phyloP scores from a whole-genome alignment of 2,329 filamentous ascomycete species.

The Trichoderma hamatum region DNA sequence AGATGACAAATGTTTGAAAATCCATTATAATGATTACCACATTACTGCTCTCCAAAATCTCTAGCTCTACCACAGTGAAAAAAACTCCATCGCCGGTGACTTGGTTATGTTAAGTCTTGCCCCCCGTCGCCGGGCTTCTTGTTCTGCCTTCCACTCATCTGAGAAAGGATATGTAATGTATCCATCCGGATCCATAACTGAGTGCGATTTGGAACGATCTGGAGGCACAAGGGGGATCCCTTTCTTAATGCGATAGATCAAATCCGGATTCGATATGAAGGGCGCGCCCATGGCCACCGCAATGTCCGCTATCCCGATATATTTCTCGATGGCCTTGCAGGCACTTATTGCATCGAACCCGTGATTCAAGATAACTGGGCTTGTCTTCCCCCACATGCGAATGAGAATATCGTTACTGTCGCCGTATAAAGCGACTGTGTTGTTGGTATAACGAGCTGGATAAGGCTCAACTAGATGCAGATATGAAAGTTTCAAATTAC shows the following conservation, averaged over 20 bases:
- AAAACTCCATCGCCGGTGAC: background rate
- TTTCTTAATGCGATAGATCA: conserved; percentile 5
- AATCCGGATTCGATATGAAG: background rate
- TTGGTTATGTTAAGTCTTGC: background rate
- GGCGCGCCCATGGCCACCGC: conserved; percentile 2
- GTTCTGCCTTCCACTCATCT: conserved; percentile 1
- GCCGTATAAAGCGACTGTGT: background rate
- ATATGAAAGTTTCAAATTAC: background rate
- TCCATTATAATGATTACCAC: background rate
- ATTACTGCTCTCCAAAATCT: background rate
- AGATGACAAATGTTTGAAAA: background rate
- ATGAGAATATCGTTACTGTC: conserved; percentile 1
- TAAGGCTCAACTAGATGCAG: background rate
- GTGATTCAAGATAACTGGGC: background rate
- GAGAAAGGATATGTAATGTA: background rate
- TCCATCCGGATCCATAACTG: background rate
- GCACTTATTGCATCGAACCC: background rate
- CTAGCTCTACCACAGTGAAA: background rate
- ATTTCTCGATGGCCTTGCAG: background rate
- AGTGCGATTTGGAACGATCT: background rate
- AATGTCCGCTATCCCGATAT: background rate
- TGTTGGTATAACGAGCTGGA: background rate
- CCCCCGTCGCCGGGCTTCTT: background rate
- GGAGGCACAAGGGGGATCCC: background rate
- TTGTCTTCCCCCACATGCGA: background rate